Evolutionary conservation across 371 early-diverging fungal genomes (phyloP), one percentile per base, ranked within the genome.

Genomic region (Haplosporangium sp.): DNA sequence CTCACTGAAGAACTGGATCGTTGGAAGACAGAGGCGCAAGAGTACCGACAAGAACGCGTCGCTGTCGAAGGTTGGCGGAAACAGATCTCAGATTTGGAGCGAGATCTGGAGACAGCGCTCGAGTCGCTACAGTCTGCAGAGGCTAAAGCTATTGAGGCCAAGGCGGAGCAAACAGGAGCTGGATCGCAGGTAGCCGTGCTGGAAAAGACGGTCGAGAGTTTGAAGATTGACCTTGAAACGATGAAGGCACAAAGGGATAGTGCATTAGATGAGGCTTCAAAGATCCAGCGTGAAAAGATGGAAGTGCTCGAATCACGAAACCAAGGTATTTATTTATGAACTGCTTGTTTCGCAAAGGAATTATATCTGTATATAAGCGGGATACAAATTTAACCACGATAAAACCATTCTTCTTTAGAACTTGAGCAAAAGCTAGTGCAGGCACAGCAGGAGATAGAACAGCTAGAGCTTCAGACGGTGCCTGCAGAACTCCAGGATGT

Each of bases 401-500:
- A 14, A 13, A 29, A 29, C 6, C 16, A 16, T 23, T 6, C 54
- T 37, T 36, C 46, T 11, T 12, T 57, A 71, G 77, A 71, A 10
- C 57, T 71, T 5, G 72, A 71, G 13, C 58, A 45, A 45, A 70
- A 67, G 62, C 52, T 77, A 54, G 46, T 48, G 8, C 54, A 67
- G 45, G 77, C 72, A 3, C 71, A 67, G 11, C 42, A 71, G 43
- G 77, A 77, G 23, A 71, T 71, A 51, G 77, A 77, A 42, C 72
- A 71, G 18, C 55, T 77, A 5, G 77, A 77, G 43, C 58, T 70
- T 23, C 77, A 77, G 52, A 60, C 60, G 0, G 71, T 63, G 21
- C 77, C 77, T 3, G 60, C 64, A 42, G 77, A 77, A 16, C 59
- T 77, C n/a, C 77, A 77, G 41, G 77, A 77, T 41, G 64, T 71